Percentiles rank a stretch among this genome's conserved stretches.
Conservation (phyloP, 2,329 filamentous ascomycete genomes). For the Chaetoscypha palmicola region DNA sequence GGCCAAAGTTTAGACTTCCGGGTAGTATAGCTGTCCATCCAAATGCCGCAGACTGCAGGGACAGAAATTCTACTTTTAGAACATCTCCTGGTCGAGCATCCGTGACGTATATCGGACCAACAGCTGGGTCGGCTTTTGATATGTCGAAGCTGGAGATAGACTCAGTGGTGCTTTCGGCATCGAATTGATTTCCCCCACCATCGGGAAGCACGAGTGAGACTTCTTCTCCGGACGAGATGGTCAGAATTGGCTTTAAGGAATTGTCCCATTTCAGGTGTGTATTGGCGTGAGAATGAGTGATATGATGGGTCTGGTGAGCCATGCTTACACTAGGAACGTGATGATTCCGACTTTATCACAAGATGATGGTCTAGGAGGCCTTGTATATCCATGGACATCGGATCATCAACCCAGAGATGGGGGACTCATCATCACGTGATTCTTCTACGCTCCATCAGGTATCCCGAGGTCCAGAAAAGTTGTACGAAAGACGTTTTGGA, state of each 20-base stretch:
- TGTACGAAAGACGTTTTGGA: too few species aligned
- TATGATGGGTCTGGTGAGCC: conserved; percentile 1
- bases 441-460: too few species aligned
- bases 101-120: conserved; percentile 44
- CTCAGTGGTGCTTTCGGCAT: not conserved
- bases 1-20: conserved; percentile 40
- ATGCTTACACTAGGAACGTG: too few species aligned
- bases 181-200: conserved; percentile 43
- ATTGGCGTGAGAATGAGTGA: not conserved
- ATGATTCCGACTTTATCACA: not conserved
- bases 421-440: too few species aligned
- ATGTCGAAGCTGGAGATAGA: conserved; percentile 14
- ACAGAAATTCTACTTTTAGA: conserved; percentile 43
- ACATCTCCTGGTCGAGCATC: conserved; percentile 45
- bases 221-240: conserved; percentile 40
- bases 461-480: too few species aligned
- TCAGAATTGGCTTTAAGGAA: conserved; percentile 38
- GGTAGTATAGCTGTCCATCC: conserved; percentile 48
- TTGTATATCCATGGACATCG: not conserved
- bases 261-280: conserved; percentile 43
- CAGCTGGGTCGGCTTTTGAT: conserved; percentile 38
- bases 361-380: not conserved
- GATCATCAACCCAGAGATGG: too few species aligned
- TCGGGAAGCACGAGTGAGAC: conserved; percentile 44
- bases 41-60: conserved; percentile 38